These are phyloP conservation scores for Picea sitchensis DNA, from an alignment of 75 land plant species.

Conservation along the genomic window DNA sequence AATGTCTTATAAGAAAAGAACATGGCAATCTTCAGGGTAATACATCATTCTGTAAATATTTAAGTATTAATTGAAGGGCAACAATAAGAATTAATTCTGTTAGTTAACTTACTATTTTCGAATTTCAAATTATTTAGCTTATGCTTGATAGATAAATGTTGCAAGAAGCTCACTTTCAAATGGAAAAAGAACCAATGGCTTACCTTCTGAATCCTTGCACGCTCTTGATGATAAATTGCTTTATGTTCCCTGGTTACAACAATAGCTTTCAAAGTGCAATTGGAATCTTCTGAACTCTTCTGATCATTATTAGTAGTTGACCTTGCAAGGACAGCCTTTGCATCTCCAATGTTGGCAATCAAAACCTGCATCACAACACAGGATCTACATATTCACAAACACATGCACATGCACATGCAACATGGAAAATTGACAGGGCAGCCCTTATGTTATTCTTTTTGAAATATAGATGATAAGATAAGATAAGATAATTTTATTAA, in stretches of 20 bases:
- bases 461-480: too few species aligned
- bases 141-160: background rate
- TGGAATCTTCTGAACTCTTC: conserved; percentile 9
- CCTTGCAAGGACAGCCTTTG: conserved; percentile 71
- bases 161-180: too few species aligned
- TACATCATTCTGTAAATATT: background rate
- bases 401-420: background rate
- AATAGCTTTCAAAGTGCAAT: conserved; percentile 52
- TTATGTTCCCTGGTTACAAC: conserved; percentile 84
- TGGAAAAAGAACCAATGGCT: too few species aligned
- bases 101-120: background rate
- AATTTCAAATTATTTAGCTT: too few species aligned
- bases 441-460: too few species aligned
- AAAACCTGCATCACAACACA: conserved; percentile 42
- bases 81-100: background rate
- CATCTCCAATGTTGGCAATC: conserved; percentile 85
- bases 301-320: conserved; percentile 23
- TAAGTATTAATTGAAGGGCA: background rate
- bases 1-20: too few species aligned
- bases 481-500: too few species aligned
- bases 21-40: background rate
- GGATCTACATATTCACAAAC: background rate
- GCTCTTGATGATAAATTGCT: conserved; percentile 47
- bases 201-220: conserved; percentile 69
- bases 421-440: too few species aligned